phyloP scores from a whole-genome alignment of 805 yeast species.

The Danielia oregonensis region DNA sequence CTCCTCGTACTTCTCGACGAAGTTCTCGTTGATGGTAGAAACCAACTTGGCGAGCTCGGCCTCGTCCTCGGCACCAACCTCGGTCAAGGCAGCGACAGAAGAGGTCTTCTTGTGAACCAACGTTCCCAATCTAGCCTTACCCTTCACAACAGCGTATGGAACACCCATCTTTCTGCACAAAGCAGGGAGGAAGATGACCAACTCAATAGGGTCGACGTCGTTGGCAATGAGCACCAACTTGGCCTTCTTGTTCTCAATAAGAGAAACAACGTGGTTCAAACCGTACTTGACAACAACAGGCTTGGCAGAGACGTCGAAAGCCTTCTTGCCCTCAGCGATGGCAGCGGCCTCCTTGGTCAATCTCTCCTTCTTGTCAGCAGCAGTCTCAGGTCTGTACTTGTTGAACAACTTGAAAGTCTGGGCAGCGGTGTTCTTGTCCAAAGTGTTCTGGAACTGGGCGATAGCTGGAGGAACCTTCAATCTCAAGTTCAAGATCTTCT shows the following conservation, averaged over 20 bases:
- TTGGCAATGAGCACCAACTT: slow-evolving; percentile 95
- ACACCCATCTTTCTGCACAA: slow-evolving; percentile 99
- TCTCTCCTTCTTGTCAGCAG: slow-evolving; percentile 98
- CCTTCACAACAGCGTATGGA: slow-evolving; percentile 97
- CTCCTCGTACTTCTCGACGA: slow-evolving; percentile 90
- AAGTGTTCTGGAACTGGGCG: slow-evolving; percentile 91
- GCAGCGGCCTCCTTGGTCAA: slow-evolving; percentile 98
- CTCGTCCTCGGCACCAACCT: slow-evolving; percentile 92
- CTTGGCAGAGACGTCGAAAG: slow-evolving; percentile 94
- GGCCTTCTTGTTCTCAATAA: slow-evolving; percentile 98
- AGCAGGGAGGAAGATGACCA: slow-evolving; percentile 97
- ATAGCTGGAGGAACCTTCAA: slow-evolving; percentile 98
- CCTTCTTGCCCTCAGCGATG: slow-evolving; percentile 95
- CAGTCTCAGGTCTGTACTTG: slow-evolving; percentile 99
- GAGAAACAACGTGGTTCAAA: slow-evolving; percentile 97
- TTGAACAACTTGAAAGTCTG: slow-evolving; percentile 95
- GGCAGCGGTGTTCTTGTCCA: slow-evolving; percentile 98
- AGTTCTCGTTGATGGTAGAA: slow-evolving; percentile 92
- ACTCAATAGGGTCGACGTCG: slow-evolving; percentile 98
- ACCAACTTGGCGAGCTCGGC: slow-evolving; percentile 90
- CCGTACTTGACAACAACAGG: slow-evolving; percentile 98
- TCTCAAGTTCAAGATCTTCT: slow-evolving; percentile 92
- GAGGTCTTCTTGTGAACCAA: slow-evolving; percentile 96
- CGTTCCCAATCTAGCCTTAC: slow-evolving; percentile 98
- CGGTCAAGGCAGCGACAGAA: slow-evolving; percentile 95